These are phyloP conservation scores for Boletus rubropictus DNA, from an alignment of 768 basidiomycete species.

Conservation along the genomic window DNA sequence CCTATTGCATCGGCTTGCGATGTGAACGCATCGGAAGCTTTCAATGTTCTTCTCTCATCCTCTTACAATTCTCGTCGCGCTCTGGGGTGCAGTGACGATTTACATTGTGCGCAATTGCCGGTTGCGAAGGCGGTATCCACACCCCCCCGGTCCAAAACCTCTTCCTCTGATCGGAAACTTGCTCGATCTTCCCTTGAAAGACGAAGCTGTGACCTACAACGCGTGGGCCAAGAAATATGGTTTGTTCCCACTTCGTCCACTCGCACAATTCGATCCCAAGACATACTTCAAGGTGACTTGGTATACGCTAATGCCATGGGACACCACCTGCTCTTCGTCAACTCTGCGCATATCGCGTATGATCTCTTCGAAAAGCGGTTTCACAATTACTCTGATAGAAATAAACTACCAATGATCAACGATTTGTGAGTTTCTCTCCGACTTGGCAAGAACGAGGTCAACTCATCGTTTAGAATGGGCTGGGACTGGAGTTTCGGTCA, in stretches of 20 bases:
- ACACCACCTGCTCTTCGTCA: constrained; percentile 43
- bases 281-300: constrained; percentile 38
- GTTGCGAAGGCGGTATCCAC: constrained; percentile 26
- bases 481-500: constrained; percentile 51
- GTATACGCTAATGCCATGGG: constrained; percentile 50
- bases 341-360: constrained; percentile 39
- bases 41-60: constrained; percentile 15
- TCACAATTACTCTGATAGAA: constrained; percentile 51
- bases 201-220: constrained; percentile 39
- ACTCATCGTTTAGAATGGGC: constrained; percentile 35
- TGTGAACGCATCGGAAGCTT: constrained; percentile 1
- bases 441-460: neutral
- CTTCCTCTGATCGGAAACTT: constrained; percentile 53
- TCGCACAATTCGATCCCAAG: neutral
- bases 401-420: constrained; percentile 43
- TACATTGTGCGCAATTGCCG: constrained; percentile 15
- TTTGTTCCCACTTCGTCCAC: constrained; percentile 9
- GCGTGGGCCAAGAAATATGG: constrained; percentile 37
- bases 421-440: constrained; percentile 35
- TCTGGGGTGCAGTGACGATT: constrained; percentile 18
- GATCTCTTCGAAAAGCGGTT: constrained; percentile 56
- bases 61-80: constrained; percentile 16
- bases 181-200: constrained; percentile 37
- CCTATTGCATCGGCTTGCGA: neutral
- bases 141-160: constrained; percentile 51